These are phyloP conservation scores for Phytophthora pluvialis DNA, from an alignment of 352 stramenopile genomes.

Conservation along the genomic window DNA sequence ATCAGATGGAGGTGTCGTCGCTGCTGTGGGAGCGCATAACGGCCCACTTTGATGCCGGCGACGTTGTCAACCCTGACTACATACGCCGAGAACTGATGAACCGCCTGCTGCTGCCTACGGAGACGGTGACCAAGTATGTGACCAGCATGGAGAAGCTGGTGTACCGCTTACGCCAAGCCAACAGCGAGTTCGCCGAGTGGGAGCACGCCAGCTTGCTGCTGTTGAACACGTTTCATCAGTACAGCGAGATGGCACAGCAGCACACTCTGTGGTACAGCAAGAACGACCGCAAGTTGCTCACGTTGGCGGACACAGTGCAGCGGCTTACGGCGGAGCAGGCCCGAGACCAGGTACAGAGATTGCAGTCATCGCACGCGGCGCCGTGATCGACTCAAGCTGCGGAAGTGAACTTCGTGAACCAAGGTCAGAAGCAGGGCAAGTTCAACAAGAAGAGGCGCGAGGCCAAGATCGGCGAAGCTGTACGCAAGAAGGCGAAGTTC, in stretches of 20 bases:
- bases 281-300: background rate
- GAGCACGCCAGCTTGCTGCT: background rate
- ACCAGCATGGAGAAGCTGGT: background rate
- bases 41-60: background rate
- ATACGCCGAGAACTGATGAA: background rate
- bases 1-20: background rate
- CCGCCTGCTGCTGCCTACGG: background rate
- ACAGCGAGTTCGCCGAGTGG: background rate
- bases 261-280: background rate
- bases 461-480: too few relatives aligned
- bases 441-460: too few relatives aligned
- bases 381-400: too few relatives aligned
- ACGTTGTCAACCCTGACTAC: background rate
- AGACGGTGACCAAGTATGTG: background rate
- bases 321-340: background rate
- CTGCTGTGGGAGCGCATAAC: background rate
- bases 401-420: too few relatives aligned
- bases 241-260: background rate
- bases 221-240: background rate
- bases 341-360: background rate
- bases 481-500: too few relatives aligned
- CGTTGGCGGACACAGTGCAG: background rate
- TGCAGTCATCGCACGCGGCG: too few relatives aligned
- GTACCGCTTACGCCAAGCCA: background rate
- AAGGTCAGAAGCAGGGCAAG: too few relatives aligned